These are phyloP conservation scores for Nitzschia putrida DNA, from an alignment of 108 stramenopile genomes.

Conservation along the genomic window DNA sequence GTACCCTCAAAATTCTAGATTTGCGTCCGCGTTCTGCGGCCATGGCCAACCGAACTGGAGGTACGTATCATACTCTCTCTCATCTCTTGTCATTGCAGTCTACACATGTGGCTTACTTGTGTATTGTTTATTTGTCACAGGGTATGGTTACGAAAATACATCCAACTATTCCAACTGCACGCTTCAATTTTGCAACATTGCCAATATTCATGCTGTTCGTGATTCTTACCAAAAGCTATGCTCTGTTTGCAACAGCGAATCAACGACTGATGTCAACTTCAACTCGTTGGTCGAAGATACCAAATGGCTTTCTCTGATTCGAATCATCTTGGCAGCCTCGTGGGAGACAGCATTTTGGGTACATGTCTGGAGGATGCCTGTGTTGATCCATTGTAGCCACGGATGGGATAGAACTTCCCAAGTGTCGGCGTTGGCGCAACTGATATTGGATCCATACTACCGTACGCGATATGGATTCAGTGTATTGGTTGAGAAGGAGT, in stretches of 20 bases:
- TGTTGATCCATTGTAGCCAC: constrained; percentile 96
- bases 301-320: constrained; percentile 89
- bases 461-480: constrained; percentile 93
- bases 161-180: constrained; percentile 78
- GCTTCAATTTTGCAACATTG: constrained; percentile 83
- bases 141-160: constrained; percentile 91
- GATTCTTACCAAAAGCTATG: constrained; percentile 80
- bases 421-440: constrained; percentile 85
- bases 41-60: constrained; percentile 84
- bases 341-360: constrained; percentile 88
- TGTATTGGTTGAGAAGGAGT: constrained; percentile 96
- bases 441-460: constrained; percentile 96
- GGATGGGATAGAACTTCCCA: constrained; percentile 99
- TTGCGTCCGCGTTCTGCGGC: constrained; percentile 82
- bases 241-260: constrained; percentile 55
- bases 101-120: too few relatives aligned
- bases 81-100: background rate
- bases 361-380: constrained; percentile 83
- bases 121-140: constrained; percentile 28
- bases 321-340: constrained; percentile 83
- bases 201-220: constrained; percentile 88
- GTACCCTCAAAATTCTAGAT: constrained; percentile 86
- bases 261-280: constrained; percentile 63
- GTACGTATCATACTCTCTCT: constrained; percentile 19
- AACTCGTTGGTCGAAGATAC: constrained; percentile 84